Base-by-base conservation (phyloP, 768 basidiomycete species). In the Suillus weaverae region DNA sequence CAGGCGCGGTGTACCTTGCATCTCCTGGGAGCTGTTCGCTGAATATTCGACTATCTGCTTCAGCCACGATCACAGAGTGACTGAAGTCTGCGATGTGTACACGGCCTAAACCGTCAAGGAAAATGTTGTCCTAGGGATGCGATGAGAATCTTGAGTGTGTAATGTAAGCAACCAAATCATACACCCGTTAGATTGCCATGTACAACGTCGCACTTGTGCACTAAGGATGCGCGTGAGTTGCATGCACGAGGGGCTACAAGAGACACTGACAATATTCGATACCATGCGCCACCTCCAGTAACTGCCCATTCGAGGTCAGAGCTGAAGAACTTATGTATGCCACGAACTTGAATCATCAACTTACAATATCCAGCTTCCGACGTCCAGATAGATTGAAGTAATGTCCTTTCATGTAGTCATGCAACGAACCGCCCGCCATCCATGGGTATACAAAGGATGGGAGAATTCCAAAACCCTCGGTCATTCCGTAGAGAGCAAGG, bases 151-250 rank as follows among this genome's bases (percentile, higher is more conserved):
- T 36, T 36, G 22, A 11, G 46, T 11, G n/a, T 2, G 13, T 16
- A 8, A 22, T 1, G 4, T 4, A 36, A 14, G n/a, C 14, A 55
- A 35, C 16, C 6, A 13, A 36, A 55, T 2, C 54, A 36, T 55
- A 55, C 54, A 36, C 35, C 54, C 13, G 54, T 55, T 36, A 55
- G 22, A 16, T 55, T 55, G 11, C 54, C 54, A 55, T 55, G 35
- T 3, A 2, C 54, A 36, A 55, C 3, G 13, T n/a, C n/a, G 7
- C 16, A 7, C 13, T 36, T 55, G 35, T 55, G 35, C 5, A 55
- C 54, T 55, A 22, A 22, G 13, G 7, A 3, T 14, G n/a, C n/a
- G 14, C 11, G 5, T 56, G 13, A 36, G 35, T 36, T 22, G 13
- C 4, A 13, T 36, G 35, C 54, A 36, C 13, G 2, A 5, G 4